Conservation (phyloP, 2,329 filamentous ascomycete genomes). For the Pseudogymnoascus pannorum region DNA sequence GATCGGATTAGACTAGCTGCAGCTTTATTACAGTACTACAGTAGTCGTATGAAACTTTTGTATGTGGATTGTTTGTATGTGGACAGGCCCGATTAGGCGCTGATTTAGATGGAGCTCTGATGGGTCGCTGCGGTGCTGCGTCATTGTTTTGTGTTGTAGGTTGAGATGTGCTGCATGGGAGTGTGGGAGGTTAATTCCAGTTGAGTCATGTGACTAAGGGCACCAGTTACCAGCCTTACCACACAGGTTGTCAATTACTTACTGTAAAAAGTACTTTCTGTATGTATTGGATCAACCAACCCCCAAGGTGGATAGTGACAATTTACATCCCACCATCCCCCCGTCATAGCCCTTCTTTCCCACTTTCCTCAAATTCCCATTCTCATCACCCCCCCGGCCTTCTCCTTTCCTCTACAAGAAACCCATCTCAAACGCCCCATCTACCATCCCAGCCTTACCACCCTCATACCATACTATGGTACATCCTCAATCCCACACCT, state of each 20-base stretch:
- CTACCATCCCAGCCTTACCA: background rate
- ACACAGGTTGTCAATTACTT: no score
- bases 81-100: background rate
- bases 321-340: background rate
- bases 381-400: background rate
- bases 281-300: no score
- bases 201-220: background rate
- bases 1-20: conserved; percentile 1
- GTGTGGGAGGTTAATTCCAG: background rate
- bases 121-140: background rate
- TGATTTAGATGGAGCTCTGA: background rate
- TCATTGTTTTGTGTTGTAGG: background rate
- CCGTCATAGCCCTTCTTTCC: background rate
- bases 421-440: background rate
- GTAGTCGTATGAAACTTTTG: background rate
- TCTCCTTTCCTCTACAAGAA: background rate
- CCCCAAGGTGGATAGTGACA: background rate
- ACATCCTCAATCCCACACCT: no score
- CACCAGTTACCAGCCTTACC: background rate
- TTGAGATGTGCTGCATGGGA: background rate
- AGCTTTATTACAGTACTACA: background rate
- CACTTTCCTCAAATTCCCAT: background rate
- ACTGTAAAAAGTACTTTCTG: no score
- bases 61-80: background rate
- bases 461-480: background rate